Conservation (phyloP, 257 asterid genomes). For the Euphrasia confusa region DNA sequence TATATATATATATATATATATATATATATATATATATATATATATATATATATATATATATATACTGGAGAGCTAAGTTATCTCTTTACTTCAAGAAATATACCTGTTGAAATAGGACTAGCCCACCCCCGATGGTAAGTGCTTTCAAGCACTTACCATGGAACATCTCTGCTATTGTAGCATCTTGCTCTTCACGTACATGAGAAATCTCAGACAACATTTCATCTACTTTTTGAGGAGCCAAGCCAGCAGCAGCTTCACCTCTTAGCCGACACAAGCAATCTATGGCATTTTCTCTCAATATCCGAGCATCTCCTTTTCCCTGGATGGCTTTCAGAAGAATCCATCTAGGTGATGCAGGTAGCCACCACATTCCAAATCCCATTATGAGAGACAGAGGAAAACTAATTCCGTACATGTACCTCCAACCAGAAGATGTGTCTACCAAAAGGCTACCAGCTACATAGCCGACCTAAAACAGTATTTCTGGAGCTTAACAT, state of each 20-base stretch:
- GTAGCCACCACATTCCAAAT: conserved; percentile 95
- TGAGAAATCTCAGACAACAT: conserved; percentile 83
- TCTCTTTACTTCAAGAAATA: conserved; percentile 14
- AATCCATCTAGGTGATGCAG: conserved; percentile 96
- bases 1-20: not conserved
- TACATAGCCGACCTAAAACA: conserved; percentile 63
- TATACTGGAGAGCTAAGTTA: not conserved
- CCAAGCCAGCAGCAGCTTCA: conserved; percentile 46
- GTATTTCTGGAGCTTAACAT: conserved; percentile 23
- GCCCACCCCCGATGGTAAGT: conserved; percentile 81
- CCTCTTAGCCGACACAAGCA: conserved; percentile 84
- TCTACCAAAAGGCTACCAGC: conserved; percentile 84
- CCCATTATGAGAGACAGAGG: conserved; percentile 83
- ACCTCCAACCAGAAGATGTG: conserved; percentile 82
- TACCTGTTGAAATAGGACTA: conserved; percentile 96
- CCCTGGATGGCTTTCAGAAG: conserved; percentile 78
- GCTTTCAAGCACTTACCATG: conserved; percentile 97
- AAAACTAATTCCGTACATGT: conserved; percentile 69
- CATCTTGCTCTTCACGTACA: conserved; percentile 68
- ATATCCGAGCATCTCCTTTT: conserved; percentile 54
- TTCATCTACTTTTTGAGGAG: conserved; percentile 71
- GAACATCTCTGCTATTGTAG: conserved; percentile 64
- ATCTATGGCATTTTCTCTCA: conserved; percentile 63
- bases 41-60: not conserved
- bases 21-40: conserved; percentile 1